Percentiles rank a stretch among this genome's conserved stretches.
Evolutionary conservation across 148 eudicot species (phyloP).

Genomic region (Vaccinium myrtillus): DNA sequence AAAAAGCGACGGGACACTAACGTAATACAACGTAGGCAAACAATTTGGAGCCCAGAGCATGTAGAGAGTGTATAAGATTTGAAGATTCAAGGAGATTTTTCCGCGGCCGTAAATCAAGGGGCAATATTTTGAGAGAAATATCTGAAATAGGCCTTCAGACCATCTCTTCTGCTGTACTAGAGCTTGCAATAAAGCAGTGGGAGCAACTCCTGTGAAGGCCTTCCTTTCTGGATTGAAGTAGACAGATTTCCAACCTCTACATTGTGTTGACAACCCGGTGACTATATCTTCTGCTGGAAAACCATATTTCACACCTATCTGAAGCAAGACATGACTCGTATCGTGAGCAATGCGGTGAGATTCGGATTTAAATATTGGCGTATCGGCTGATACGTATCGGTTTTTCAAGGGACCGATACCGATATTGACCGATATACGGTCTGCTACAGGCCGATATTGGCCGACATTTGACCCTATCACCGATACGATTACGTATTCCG

Average conservation of each 20-base stretch:
- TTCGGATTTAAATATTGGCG: too few relatives aligned
- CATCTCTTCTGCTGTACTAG: slow-evolving; percentile 9
- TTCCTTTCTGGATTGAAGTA: slow-evolving; percentile 9
- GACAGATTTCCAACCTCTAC: neutral
- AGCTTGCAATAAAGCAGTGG: slow-evolving; percentile 1
- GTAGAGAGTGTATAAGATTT: slow-evolving; percentile 15
- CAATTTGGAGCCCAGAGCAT: slow-evolving; percentile 27
- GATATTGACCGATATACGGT: too few relatives aligned
- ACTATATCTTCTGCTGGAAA: slow-evolving; percentile 16
- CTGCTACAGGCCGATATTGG: too few relatives aligned
- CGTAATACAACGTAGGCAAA: slow-evolving; percentile 25
- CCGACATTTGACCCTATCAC: too few relatives aligned
- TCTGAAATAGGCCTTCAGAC: slow-evolving; percentile 21
- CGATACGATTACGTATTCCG: too few relatives aligned
- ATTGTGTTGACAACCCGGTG: neutral
- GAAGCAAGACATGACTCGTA: neutral
- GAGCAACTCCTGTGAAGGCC: slow-evolving; percentile 4
- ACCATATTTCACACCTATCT: slow-evolving; percentile 19
- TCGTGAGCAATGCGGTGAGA: neutral
- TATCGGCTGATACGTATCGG: too few relatives aligned
- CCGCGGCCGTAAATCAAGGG: slow-evolving; percentile 19
- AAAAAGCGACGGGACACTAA: slow-evolving; percentile 17
- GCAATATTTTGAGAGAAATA: slow-evolving; percentile 22
- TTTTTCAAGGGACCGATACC: too few relatives aligned
- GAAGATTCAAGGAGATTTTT: slow-evolving; percentile 18